Percentiles rank a stretch among this genome's conserved stretches.
These are phyloP conservation scores for Baorangia bicolor DNA, from an alignment of 768 basidiomycete species.

Conservation along the genomic window DNA sequence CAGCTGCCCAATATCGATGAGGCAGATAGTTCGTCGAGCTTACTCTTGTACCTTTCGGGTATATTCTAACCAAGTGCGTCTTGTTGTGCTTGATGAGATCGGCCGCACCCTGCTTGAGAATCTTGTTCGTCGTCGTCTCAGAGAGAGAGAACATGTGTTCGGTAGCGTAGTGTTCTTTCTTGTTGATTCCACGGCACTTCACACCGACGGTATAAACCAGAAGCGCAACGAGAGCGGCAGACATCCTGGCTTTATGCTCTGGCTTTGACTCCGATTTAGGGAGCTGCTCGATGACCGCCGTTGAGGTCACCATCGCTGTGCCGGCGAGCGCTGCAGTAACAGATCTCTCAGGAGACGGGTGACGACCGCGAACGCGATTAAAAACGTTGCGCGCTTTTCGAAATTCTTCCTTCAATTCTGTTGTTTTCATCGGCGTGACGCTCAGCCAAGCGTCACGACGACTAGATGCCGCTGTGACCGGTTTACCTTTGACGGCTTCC, in stretches of 20 bases:
- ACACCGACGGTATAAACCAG: conserved; percentile 95
- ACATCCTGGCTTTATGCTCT: conserved; percentile 63
- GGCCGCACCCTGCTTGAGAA: conserved; percentile 62
- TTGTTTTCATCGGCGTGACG: conserved; percentile 2
- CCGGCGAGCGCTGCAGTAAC: conserved; percentile 15
- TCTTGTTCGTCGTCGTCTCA: conserved; percentile 74
- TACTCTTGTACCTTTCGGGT: conserved; percentile 81
- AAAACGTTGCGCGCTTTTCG: conserved; percentile 42
- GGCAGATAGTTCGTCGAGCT: conserved; percentile 87
- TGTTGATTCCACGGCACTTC: conserved; percentile 88
- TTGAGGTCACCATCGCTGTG: conserved; percentile 6
- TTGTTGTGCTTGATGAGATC: conserved; percentile 87
- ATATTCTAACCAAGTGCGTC: conserved; percentile 79
- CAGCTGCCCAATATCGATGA: conserved; percentile 85
- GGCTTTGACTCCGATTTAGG: conserved; percentile 14
- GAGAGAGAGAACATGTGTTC: conserved; percentile 94
- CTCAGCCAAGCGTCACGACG: conserved; percentile 14
- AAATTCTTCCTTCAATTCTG: conserved; percentile 41
- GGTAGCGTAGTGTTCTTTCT: conserved; percentile 79
- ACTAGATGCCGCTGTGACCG: not conserved
- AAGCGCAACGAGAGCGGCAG: conserved; percentile 64
- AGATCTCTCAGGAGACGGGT: conserved; percentile 19
- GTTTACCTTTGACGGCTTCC: conserved; percentile 38
- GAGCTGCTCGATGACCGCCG: conserved; percentile 17
- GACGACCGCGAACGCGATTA: conserved; percentile 39